phyloP scores from a whole-genome alignment of 805 yeast species.

The Dipodascus albidus region DNA sequence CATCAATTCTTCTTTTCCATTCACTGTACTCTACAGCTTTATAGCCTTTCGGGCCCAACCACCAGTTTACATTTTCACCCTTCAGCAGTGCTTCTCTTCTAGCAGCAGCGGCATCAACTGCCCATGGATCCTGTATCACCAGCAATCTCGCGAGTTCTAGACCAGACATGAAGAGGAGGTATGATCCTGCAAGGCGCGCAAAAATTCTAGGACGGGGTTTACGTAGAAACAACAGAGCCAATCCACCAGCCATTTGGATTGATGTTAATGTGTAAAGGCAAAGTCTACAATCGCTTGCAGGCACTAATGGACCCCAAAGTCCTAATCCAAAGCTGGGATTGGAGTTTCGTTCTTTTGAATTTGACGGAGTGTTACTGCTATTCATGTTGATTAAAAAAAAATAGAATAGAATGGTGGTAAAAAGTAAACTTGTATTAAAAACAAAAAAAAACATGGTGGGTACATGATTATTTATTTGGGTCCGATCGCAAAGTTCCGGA shows the following conservation, averaged over 20 bases:
- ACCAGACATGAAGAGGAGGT: constrained; percentile 41
- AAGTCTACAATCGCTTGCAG: constrained; percentile 52
- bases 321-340: constrained; percentile 48
- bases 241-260: constrained; percentile 31
- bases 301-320: constrained; percentile 62
- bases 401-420: no score
- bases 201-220: constrained; percentile 5
- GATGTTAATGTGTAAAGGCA: constrained; percentile 44
- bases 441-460: no score
- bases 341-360: constrained; percentile 8
- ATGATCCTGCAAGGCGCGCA: constrained; percentile 28
- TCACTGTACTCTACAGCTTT: constrained; percentile 34
- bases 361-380: neutral
- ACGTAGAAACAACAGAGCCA: constrained; percentile 14
- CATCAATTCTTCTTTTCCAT: constrained; percentile 19
- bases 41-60: constrained; percentile 58
- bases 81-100: constrained; percentile 38
- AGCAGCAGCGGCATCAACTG: constrained; percentile 48
- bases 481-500: no score
- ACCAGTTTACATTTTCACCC: constrained; percentile 40
- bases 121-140: constrained; percentile 51
- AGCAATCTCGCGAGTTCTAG: constrained; percentile 44
- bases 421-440: no score
- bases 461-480: no score
- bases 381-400: no score